These are phyloP conservation scores for Leccinellum rugosiceps DNA, from an alignment of 768 basidiomycete genomes.

Conservation along the genomic window DNA sequence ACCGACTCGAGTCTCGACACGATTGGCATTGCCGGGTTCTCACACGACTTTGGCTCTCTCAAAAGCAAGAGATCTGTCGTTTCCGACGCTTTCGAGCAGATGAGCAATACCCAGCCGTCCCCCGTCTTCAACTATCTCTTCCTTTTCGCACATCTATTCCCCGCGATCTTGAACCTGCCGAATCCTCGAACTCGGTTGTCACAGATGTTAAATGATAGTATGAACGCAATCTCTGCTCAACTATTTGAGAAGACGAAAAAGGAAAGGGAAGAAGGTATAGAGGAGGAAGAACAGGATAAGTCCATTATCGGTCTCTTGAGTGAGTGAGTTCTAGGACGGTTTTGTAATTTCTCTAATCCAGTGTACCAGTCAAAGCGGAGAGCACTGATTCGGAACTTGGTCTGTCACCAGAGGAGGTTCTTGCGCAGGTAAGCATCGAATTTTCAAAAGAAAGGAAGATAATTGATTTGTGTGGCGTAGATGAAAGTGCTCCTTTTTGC, in stretches of 20 bases:
- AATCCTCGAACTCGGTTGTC: constrained; percentile 27
- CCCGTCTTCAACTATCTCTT: constrained; percentile 17
- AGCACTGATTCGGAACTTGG: constrained; percentile 26
- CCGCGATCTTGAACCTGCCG: constrained; percentile 31
- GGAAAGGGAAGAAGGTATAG: constrained; percentile 28
- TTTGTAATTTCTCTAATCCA: neutral
- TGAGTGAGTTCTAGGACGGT: constrained; percentile 13
- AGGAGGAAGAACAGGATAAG: constrained; percentile 31
- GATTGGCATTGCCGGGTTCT: constrained; percentile 44
- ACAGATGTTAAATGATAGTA: constrained; percentile 25
- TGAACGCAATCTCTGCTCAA: constrained; percentile 33
- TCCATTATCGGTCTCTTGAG: constrained; percentile 38
- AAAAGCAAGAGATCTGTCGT: constrained; percentile 26
- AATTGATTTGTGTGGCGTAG: constrained; percentile 4
- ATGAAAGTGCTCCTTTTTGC: constrained; percentile 38
- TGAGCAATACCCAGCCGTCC: constrained; percentile 23
- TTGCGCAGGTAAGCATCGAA: constrained; percentile 26
- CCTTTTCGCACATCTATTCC: constrained; percentile 31
- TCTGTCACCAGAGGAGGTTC: constrained; percentile 40
- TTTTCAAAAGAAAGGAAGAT: neutral
- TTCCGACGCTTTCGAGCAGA: constrained; percentile 20
- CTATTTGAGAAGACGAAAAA: constrained; percentile 33
- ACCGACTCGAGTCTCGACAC: constrained; percentile 35
- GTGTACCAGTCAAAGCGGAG: constrained; percentile 37
- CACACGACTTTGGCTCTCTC: constrained; percentile 44